Percentiles rank a stretch among this genome's conserved stretches.
phyloP scores from a whole-genome alignment of 805 yeast genomes.

The Hanseniaspora nectarophila region DNA sequence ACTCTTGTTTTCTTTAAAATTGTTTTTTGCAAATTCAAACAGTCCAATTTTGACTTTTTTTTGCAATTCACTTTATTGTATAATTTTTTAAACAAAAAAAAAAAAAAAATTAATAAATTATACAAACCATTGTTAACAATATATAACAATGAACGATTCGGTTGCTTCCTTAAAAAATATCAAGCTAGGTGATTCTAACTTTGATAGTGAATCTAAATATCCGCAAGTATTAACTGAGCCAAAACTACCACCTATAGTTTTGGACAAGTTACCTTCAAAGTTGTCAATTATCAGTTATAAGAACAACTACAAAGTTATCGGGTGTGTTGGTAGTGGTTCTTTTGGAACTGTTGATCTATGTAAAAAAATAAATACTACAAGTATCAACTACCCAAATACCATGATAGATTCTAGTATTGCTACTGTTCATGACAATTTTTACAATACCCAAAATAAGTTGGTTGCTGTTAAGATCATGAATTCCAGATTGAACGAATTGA shows the following conservation, averaged over 20 bases:
- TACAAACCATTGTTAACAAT: too few relatives aligned
- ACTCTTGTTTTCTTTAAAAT: too few relatives aligned
- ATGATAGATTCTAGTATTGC: constrained; percentile 33
- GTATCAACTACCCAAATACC: constrained; percentile 28
- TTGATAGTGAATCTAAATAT: background rate
- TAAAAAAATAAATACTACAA: constrained; percentile 30
- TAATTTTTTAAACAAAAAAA: too few relatives aligned
- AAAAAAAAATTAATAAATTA: too few relatives aligned
- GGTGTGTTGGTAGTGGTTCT: constrained; percentile 58
- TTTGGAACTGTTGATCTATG: constrained; percentile 64
- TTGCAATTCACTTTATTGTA: too few relatives aligned
- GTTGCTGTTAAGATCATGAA: constrained; percentile 82
- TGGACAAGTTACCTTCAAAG: constrained; percentile 10
- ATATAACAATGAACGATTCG: background rate
- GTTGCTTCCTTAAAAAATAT: background rate
- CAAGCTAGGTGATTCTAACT: background rate
- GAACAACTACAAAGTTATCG: constrained; percentile 38
- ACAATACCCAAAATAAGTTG: constrained; percentile 28
- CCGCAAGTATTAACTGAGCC: constrained; percentile 5
- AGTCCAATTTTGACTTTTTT: too few relatives aligned
- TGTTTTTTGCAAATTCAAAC: too few relatives aligned
- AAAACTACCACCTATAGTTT: constrained; percentile 8
- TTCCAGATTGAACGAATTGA: constrained; percentile 38
- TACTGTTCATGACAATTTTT: constrained; percentile 24
- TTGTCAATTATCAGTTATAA: constrained; percentile 29